Conservation (phyloP, 495 filamentous ascomycete species). For the Jackrogersella multiformis region DNA sequence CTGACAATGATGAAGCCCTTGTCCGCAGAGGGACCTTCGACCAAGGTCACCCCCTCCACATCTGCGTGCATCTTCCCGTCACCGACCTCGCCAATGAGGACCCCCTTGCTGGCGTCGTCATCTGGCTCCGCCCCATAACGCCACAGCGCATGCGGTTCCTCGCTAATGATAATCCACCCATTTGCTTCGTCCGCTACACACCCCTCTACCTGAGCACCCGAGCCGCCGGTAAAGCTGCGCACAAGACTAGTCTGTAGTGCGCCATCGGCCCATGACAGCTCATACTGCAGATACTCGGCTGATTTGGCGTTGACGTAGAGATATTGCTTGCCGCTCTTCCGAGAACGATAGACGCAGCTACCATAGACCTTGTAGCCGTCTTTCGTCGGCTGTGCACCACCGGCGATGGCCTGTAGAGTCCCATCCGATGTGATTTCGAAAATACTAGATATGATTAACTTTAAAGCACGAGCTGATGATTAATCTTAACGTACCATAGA, state of each 20-base stretch:
- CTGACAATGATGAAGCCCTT: conserved; percentile 51
- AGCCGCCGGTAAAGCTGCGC: conserved; percentile 46
- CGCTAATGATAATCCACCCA: conserved; percentile 49
- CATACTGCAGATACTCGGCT: conserved; percentile 49
- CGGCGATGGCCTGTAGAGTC: conserved; percentile 39
- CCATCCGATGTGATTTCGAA: conserved; percentile 48
- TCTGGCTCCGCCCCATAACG: conserved; percentile 49
- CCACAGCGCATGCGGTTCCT: conserved; percentile 50
- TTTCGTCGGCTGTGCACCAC: conserved; percentile 46
- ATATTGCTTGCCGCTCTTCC: conserved; percentile 44
- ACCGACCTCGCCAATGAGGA: conserved; percentile 44
- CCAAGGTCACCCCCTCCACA: conserved; percentile 50
- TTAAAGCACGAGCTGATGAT: not conserved
- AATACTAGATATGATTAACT: conserved; percentile 35
- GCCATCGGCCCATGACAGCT: conserved; percentile 41
- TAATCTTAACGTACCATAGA: conserved; percentile 36
- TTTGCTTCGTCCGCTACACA: conserved; percentile 51
- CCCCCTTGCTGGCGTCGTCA: conserved; percentile 32
- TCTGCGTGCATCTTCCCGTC: conserved; percentile 47
- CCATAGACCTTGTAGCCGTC: conserved; percentile 41
- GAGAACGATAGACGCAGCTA: conserved; percentile 44
- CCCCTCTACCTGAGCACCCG: conserved; percentile 50
- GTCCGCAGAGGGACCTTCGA: conserved; percentile 44
- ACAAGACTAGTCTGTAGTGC: conserved; percentile 47
- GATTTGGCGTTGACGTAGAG: conserved; percentile 53